Percentiles rank a stretch among this genome's conserved stretches.
phyloP scores from a whole-genome alignment of 2,329 filamentous ascomycete genomes.

The Blastomyces gilchristii region DNA sequence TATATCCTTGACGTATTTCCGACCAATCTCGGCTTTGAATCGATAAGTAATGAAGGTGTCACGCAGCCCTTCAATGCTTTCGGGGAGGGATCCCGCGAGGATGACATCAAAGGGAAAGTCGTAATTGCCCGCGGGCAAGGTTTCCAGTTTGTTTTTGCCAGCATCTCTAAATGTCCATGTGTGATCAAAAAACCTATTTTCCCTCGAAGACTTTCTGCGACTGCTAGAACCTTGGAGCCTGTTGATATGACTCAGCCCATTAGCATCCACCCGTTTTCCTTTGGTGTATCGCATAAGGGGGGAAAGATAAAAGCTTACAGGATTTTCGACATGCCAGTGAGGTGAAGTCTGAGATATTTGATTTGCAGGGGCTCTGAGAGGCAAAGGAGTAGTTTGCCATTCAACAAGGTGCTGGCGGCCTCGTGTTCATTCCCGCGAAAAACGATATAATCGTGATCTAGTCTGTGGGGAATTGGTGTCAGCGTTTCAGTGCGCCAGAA shows the following conservation, averaged over 20 bases:
- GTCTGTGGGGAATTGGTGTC: conserved; percentile 37
- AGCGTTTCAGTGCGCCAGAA: not conserved
- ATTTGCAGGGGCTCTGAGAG: conserved; percentile 58
- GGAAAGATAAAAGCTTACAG: conserved; percentile 43
- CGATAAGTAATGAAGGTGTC: conserved; percentile 84
- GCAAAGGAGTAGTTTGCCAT: conserved; percentile 64
- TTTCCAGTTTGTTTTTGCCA: conserved; percentile 41
- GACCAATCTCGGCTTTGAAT: conserved; percentile 81
- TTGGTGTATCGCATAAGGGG: conserved; percentile 1
- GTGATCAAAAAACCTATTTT: conserved; percentile 53
- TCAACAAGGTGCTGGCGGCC: conserved; percentile 63
- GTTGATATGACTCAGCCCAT: conserved; percentile 24
- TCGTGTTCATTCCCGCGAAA: conserved; percentile 67
- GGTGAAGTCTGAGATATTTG: conserved; percentile 61
- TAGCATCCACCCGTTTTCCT: not conserved
- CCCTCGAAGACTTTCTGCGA: conserved; percentile 32
- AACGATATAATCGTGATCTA: conserved; percentile 69
- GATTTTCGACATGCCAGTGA: conserved; percentile 59
- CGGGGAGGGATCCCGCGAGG: conserved; percentile 58
- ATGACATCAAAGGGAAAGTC: conserved; percentile 71
- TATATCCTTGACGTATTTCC: conserved; percentile 81
- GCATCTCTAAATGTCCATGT: conserved; percentile 58
- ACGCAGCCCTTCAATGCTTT: conserved; percentile 81
- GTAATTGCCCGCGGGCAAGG: conserved; percentile 64
- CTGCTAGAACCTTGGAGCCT: conserved; percentile 23